Conservation (phyloP, 169 alveolate species). For the Miamiensis avidus region DNA sequence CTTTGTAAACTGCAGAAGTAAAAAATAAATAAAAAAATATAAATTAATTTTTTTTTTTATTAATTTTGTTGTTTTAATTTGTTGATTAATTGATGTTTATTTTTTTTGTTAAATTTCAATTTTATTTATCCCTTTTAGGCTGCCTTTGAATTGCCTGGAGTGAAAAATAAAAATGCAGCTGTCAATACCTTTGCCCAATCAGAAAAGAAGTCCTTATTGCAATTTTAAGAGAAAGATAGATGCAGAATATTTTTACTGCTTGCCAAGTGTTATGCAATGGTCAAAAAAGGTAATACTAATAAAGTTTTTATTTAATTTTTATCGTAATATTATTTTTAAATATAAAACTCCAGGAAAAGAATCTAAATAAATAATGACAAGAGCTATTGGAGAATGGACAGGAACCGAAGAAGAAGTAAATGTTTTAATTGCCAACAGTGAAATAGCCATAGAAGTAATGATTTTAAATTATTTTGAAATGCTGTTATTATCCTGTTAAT, state of each 20-base stretch:
- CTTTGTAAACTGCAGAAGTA: constrained; percentile 49
- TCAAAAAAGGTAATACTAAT: constrained; percentile 41
- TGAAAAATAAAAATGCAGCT: constrained; percentile 54
- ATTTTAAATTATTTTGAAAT: no score
- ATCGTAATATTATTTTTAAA: no score
- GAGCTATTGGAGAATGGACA: constrained; percentile 88
- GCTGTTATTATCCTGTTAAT: no score
- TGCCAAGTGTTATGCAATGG: constrained; percentile 69
- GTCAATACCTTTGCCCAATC: constrained; percentile 56
- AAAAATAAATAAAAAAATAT: no score
- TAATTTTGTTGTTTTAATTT: no score
- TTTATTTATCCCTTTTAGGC: no score
- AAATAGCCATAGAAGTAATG: constrained; percentile 61
- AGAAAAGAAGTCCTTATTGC: constrained; percentile 42
- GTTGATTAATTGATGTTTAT: no score
- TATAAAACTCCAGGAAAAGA: constrained; percentile 34
- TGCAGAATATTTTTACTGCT: constrained; percentile 70
- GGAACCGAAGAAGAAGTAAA: constrained; percentile 85
- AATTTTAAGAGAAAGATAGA: constrained; percentile 80
- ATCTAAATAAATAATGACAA: constrained; percentile 76
- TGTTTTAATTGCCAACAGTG: constrained; percentile 80
- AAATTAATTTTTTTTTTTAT: no score
- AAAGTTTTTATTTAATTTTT: not conserved
- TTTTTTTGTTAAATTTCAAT: no score
- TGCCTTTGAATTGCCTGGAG: not conserved